These are phyloP conservation scores for Aspergillus caelatus DNA, from an alignment of 2,329 filamentous ascomycete species.

Conservation along the genomic window DNA sequence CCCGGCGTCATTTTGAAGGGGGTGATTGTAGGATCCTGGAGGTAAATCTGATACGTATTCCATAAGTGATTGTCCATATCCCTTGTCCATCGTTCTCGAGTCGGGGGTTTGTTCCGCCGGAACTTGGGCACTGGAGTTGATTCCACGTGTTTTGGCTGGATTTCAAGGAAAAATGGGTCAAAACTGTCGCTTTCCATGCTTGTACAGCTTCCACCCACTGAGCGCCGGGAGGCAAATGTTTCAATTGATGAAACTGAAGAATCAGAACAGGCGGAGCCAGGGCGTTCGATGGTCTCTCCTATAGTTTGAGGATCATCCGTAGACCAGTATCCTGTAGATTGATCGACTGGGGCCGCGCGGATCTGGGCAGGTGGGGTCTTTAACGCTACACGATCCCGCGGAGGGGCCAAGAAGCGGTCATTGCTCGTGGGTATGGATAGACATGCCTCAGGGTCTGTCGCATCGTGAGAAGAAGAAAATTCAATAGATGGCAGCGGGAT, in stretches of 20 bases:
- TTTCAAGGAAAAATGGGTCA: slow-evolving; percentile 56
- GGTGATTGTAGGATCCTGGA: slow-evolving; percentile 67
- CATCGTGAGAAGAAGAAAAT: slow-evolving; percentile 33
- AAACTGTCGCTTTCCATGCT: slow-evolving; percentile 62
- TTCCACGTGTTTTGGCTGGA: slow-evolving; percentile 42
- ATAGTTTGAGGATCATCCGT: slow-evolving; percentile 33
- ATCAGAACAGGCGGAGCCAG: slow-evolving; percentile 62
- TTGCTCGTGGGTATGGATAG: slow-evolving; percentile 30
- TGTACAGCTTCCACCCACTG: slow-evolving; percentile 62
- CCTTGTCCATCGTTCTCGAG: slow-evolving; percentile 54
- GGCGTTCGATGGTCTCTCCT: slow-evolving; percentile 54
- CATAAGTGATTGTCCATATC: slow-evolving; percentile 69
- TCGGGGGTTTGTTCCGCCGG: slow-evolving; percentile 25
- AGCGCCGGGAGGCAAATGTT: slow-evolving; percentile 59
- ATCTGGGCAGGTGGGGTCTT: slow-evolving; percentile 52
- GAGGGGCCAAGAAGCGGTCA: slow-evolving; percentile 43
- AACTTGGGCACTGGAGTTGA: slow-evolving; percentile 40
- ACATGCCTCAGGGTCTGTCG: slow-evolving; percentile 28
- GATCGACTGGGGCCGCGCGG: slow-evolving; percentile 38
- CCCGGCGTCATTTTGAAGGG: slow-evolving; percentile 69
- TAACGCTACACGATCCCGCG: slow-evolving; percentile 40
- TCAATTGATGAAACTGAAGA: slow-evolving; percentile 64
- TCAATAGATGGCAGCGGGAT: slow-evolving; percentile 49
- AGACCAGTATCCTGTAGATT: slow-evolving; percentile 34
- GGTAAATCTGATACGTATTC: slow-evolving; percentile 66